These are phyloP conservation scores for Gracilaria domingensis DNA, from an alignment of 23 red algal genomes.

Conservation along the genomic window DNA sequence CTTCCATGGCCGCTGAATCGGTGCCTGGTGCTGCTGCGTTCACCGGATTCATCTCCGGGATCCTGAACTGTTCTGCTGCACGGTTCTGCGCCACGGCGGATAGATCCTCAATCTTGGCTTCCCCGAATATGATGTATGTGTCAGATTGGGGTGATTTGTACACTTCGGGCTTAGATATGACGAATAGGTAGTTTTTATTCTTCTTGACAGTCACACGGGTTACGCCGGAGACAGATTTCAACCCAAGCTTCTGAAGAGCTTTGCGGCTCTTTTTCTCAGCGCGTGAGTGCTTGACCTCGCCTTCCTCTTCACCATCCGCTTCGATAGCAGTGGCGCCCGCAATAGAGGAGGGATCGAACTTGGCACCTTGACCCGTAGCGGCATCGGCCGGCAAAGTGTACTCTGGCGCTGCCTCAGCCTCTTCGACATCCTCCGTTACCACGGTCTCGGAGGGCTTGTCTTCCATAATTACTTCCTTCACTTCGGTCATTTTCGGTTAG, in stretches of 20 bases:
- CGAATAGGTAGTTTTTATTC: constrained; percentile 94
- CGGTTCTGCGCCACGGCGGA: constrained; percentile 78
- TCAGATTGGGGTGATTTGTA: constrained; percentile 96
- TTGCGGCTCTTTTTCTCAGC: constrained; percentile 98
- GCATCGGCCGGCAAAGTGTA: background rate
- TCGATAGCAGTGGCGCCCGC: constrained; percentile 41
- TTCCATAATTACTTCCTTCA: constrained; percentile 42
- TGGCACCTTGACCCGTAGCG: background rate
- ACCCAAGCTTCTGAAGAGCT: constrained; percentile 94
- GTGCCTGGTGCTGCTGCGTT: constrained; percentile 13
- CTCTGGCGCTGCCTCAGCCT: background rate
- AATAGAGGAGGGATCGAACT: constrained; percentile 53
- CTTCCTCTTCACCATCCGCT: constrained; percentile 47
- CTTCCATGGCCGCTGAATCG: constrained; percentile 46
- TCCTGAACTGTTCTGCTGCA: constrained; percentile 93
- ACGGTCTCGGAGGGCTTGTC: constrained; percentile 41
- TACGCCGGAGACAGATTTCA: constrained; percentile 92
- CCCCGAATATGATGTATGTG: constrained; percentile 99
- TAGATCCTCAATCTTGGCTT: constrained; percentile 97
- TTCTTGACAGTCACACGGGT: constrained; percentile 91
- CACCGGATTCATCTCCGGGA: constrained; percentile 60
- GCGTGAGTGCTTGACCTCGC: constrained; percentile 84
- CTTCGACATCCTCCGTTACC: constrained; percentile 35
- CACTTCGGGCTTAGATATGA: constrained; percentile 95
- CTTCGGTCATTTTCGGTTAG: constrained; percentile 26